These are phyloP conservation scores for Verticillium dahliae DNA, from an alignment of 2,329 filamentous ascomycete species.

Conservation along the genomic window DNA sequence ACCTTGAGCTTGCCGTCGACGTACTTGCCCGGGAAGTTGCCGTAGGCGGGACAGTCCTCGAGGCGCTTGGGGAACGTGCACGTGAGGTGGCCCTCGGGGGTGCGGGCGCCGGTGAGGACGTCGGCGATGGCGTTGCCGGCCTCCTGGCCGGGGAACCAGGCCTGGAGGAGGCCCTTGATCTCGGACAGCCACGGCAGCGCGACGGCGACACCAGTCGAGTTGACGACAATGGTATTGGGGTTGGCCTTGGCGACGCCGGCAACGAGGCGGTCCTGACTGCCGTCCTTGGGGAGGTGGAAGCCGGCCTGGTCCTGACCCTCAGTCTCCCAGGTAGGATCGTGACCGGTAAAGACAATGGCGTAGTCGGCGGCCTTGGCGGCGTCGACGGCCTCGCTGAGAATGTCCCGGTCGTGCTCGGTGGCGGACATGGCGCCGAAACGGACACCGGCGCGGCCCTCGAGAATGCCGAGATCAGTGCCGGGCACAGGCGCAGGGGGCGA, in stretches of 20 bases:
- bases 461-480: constrained; percentile 20
- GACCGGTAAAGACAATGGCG: constrained; percentile 47
- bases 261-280: constrained; percentile 50
- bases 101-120: constrained; percentile 40
- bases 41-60: constrained; percentile 57
- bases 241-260: constrained; percentile 47
- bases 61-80: constrained; percentile 52
- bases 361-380: constrained; percentile 51
- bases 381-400: constrained; percentile 10
- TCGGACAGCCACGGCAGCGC: constrained; percentile 39
- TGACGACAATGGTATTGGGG: constrained; percentile 50
- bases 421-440: constrained; percentile 18
- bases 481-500: constrained; percentile 18
- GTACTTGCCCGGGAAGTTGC: constrained; percentile 49
- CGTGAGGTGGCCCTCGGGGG: constrained; percentile 57
- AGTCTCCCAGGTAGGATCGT: constrained; percentile 37
- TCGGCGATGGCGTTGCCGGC: constrained; percentile 18
- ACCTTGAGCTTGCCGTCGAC: constrained; percentile 33
- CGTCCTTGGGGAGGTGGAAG: constrained; percentile 56
- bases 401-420: constrained; percentile 10
- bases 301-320: constrained; percentile 64
- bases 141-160: constrained; percentile 21
- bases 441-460: constrained; percentile 14
- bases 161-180: constrained; percentile 28
- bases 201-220: constrained; percentile 54